Evolutionary conservation across 1,139 yeast genomes (phyloP).

Genomic region (Yamadazyma spencermartinsiae): DNA sequence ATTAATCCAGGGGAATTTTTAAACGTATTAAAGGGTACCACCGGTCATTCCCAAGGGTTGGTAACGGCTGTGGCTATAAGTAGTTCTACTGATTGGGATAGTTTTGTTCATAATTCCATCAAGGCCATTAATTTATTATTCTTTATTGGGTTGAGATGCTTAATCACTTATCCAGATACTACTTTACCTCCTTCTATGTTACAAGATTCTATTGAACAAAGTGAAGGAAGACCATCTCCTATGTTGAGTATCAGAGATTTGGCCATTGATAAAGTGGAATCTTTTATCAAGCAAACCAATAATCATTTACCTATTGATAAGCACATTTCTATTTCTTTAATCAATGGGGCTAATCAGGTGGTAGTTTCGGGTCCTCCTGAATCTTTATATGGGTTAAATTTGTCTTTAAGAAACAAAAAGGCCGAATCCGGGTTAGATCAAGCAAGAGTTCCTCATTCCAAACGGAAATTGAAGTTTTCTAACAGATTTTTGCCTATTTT

Average conservation of each 20-base stretch:
- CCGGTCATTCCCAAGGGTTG: slow-evolving; percentile 98
- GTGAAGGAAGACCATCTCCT: slow-evolving; percentile 97
- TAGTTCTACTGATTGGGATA: slow-evolving; percentile 81
- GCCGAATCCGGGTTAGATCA: slow-evolving; percentile 95
- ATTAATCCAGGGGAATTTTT: slow-evolving; percentile 88
- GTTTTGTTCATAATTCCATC: slow-evolving; percentile 68
- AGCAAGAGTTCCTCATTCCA: slow-evolving; percentile 88
- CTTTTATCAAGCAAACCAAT: slow-evolving; percentile 81
- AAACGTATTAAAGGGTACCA: slow-evolving; percentile 72
- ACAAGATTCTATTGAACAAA: slow-evolving; percentile 89
- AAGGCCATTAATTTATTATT: slow-evolving; percentile 84
- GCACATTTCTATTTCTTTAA: slow-evolving; percentile 85
- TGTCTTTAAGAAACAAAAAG: slow-evolving; percentile 88
- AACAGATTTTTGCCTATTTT: slow-evolving; percentile 94
- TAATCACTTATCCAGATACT: slow-evolving; percentile 88
- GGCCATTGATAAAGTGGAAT: slow-evolving; percentile 74
- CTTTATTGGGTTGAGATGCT: slow-evolving; percentile 91
- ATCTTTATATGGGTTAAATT: slow-evolving; percentile 94
- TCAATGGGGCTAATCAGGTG: slow-evolving; percentile 93
- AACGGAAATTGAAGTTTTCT: slow-evolving; percentile 89
- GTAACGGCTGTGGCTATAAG: slow-evolving; percentile 92
- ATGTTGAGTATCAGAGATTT: slow-evolving; percentile 94
- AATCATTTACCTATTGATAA: slow-evolving; percentile 89
- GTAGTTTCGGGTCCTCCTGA: slow-evolving; percentile 98
- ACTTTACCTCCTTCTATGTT: slow-evolving; percentile 92